Evolutionary conservation across 305 asterid species (phyloP).

Genomic region (Plantago rigida): DNA sequence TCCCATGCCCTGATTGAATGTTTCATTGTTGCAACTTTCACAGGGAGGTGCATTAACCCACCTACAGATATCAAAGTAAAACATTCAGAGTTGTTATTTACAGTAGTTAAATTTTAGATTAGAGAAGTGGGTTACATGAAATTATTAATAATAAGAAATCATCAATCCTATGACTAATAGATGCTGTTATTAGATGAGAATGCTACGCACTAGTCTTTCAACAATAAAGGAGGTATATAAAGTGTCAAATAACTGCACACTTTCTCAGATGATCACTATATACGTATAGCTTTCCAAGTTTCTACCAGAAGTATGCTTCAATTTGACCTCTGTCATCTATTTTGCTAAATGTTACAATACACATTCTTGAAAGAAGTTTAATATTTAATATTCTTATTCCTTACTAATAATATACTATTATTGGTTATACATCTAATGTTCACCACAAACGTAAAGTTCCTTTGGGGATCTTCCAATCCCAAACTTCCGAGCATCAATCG

Average conservation of each 20-base stretch:
- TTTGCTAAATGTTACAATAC: slow-evolving; percentile 1
- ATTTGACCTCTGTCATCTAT: background rate
- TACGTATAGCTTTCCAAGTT: slow-evolving; percentile 9
- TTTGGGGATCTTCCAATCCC: background rate
- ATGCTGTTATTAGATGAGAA: background rate
- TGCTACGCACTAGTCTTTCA: background rate
- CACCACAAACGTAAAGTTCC: slow-evolving; percentile 9
- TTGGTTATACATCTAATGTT: background rate
- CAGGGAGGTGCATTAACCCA: slow-evolving; percentile 95
- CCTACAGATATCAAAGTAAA: slow-evolving; percentile 36
- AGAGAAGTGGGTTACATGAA: slow-evolving; percentile 2
- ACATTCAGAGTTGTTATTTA: no score
- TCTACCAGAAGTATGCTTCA: slow-evolving; percentile 4
- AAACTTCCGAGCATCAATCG: background rate
- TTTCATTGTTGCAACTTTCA: slow-evolving; percentile 61
- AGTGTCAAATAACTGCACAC: background rate
- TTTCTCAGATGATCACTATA: slow-evolving; percentile 18
- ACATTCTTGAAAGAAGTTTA: background rate
- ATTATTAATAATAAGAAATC: background rate
- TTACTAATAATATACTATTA: background rate
- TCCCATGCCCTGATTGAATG: slow-evolving; percentile 68
- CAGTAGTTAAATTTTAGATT: slow-evolving; percentile 15
- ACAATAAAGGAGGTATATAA: no score
- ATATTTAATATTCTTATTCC: background rate
- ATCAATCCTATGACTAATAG: background rate